These are phyloP conservation scores for Grosmannia serpens DNA, from an alignment of 2,329 filamentous ascomycete species.

Conservation along the genomic window DNA sequence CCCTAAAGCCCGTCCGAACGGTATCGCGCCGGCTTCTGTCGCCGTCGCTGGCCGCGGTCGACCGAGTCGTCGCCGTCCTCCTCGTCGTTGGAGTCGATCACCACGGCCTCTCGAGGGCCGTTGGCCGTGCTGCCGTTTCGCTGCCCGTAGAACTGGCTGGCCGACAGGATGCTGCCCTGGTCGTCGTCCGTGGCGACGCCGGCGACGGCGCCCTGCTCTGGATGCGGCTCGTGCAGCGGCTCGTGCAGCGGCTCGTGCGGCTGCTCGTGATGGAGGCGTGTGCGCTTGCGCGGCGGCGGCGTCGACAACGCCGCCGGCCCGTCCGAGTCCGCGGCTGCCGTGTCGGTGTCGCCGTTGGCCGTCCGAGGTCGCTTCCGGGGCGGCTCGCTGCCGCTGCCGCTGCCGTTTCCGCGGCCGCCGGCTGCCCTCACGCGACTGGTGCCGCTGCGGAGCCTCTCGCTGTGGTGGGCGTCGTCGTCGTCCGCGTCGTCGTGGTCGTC, in stretches of 20 bases:
- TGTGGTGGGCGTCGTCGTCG: background rate
- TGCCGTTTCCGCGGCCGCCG: background rate
- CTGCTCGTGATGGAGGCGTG: background rate
- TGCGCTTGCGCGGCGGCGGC: background rate
- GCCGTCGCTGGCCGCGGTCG: conserved; percentile 8
- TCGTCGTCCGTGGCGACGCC: conserved; percentile 1
- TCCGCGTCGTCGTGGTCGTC: background rate
- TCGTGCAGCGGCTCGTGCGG: background rate
- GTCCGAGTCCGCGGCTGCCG: background rate
- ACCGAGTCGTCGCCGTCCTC: conserved; percentile 3
- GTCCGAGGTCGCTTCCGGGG: background rate
- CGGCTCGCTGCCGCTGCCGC: background rate
- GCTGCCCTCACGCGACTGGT: background rate
- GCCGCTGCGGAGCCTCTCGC: background rate
- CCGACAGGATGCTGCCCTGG: conserved; percentile 1
- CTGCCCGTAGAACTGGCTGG: conserved; percentile 2
- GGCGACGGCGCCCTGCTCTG: background rate
- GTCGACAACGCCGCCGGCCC: background rate
- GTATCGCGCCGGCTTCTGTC: conserved; percentile 12
- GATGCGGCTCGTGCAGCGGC: background rate
- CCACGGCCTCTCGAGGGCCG: background rate
- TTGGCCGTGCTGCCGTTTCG: background rate
- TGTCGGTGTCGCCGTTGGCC: background rate
- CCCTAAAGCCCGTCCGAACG: background rate
- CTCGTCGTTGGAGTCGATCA: conserved; percentile 9